Percentiles rank a stretch among this genome's conserved stretches.
These are phyloP conservation scores for Tylopilus sp. DNA, from an alignment of 768 basidiomycete species.

Conservation along the genomic window DNA sequence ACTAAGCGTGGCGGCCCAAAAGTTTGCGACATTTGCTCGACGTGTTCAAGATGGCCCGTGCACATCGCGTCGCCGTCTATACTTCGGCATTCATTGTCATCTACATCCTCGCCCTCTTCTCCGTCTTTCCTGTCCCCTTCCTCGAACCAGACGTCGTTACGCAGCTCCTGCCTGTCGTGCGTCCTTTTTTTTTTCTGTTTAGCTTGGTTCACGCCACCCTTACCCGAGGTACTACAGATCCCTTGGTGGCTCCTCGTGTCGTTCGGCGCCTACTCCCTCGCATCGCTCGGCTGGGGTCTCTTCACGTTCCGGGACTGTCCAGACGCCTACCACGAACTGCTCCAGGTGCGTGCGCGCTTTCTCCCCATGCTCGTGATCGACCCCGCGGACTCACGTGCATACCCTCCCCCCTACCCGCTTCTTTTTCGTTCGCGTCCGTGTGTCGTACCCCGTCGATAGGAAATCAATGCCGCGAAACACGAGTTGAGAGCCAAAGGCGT, in stretches of 20 bases:
- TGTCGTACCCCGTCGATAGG: slow-evolving; percentile 35
- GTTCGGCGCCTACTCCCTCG: slow-evolving; percentile 77
- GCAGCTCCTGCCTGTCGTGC: slow-evolving; percentile 16
- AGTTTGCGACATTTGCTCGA: too few relatives aligned
- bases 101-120: slow-evolving; percentile 36
- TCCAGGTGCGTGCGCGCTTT: slow-evolving; percentile 39
- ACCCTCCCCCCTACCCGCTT: too few relatives aligned
- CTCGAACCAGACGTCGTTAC: slow-evolving; percentile 5
- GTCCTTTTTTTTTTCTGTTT: not conserved
- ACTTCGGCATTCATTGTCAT: slow-evolving; percentile 40
- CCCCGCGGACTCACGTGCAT: not conserved
- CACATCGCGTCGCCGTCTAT: slow-evolving; percentile 48
- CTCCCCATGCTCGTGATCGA: not conserved
- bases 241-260: slow-evolving; percentile 82
- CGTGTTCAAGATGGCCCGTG: slow-evolving; percentile 54
- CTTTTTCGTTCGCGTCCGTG: not conserved
- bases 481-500: slow-evolving; percentile 59
- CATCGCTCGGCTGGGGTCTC: slow-evolving; percentile 73
- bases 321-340: slow-evolving; percentile 70
- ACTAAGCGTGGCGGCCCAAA: too few relatives aligned
- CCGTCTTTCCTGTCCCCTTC: slow-evolving; percentile 15
- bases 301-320: slow-evolving; percentile 74
- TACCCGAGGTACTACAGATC: slow-evolving; percentile 24
- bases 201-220: not conserved
- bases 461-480: slow-evolving; percentile 56